Conservation (phyloP, 2,329 filamentous ascomycete genomes). For the Alternaria sp. region DNA sequence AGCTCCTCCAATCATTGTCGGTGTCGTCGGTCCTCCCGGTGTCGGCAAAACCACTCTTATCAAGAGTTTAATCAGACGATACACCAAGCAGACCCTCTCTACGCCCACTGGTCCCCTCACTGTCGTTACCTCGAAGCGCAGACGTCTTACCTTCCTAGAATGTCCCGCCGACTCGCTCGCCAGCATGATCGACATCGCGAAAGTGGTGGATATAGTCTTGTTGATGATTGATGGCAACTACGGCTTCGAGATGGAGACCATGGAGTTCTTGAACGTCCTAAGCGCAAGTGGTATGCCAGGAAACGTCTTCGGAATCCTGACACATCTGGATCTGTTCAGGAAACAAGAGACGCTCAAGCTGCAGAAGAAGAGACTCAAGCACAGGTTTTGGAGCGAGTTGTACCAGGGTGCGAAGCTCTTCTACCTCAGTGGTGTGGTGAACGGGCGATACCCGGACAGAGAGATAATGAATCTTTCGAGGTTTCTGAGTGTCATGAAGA, state of each 20-base stretch:
- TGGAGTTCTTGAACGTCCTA: slow-evolving; percentile 97
- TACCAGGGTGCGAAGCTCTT: slow-evolving; percentile 98
- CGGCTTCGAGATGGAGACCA: slow-evolving; percentile 99
- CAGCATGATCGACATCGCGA: slow-evolving; percentile 95
- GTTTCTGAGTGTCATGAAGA: slow-evolving; percentile 99
- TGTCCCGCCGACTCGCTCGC: slow-evolving; percentile 93
- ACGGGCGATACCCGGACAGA: slow-evolving; percentile 94
- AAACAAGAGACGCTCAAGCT: slow-evolving; percentile 91
- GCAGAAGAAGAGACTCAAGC: slow-evolving; percentile 95
- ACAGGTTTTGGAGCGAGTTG: slow-evolving; percentile 94
- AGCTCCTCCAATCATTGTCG: slow-evolving; percentile 89
- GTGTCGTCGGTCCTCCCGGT: slow-evolving; percentile 92
- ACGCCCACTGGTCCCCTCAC: slow-evolving; percentile 92
- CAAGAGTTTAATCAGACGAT: slow-evolving; percentile 91
- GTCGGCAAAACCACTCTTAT: slow-evolving; percentile 94
- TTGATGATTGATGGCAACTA: slow-evolving; percentile 99
- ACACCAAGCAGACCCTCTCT: slow-evolving; percentile 93
- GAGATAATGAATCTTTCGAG: slow-evolving; percentile 95
- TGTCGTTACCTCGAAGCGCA: slow-evolving; percentile 94
- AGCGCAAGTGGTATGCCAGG: slow-evolving; percentile 97
- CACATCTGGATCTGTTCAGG: slow-evolving; percentile 92
- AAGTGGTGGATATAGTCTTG: slow-evolving; percentile 95
- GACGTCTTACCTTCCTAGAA: slow-evolving; percentile 94
- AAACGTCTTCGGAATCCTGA: slow-evolving; percentile 96
- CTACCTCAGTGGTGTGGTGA: slow-evolving; percentile 94